Conservation (phyloP, 306 rosid species). For the Cucurbita ficifolia region DNA sequence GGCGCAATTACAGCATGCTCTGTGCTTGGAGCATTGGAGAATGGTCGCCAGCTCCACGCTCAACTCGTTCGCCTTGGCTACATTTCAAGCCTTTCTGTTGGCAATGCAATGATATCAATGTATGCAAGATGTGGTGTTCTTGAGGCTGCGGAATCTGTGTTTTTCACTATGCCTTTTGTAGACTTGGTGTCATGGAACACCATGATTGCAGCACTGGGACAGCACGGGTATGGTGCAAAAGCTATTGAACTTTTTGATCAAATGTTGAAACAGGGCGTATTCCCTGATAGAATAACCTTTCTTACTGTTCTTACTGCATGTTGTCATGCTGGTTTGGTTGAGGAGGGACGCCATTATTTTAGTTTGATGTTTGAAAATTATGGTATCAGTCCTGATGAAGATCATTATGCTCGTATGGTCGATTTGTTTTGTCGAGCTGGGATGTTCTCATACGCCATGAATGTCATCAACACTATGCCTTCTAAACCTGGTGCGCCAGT, state of each 20-base stretch:
- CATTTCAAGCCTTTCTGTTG: conserved; percentile 1
- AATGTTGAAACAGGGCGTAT: conserved; percentile 8
- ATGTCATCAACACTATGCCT: conserved; percentile 8
- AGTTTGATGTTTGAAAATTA: background rate
- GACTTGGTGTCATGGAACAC: background rate
- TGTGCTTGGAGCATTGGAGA: background rate
- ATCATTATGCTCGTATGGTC: background rate
- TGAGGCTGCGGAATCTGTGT: conserved; percentile 10
- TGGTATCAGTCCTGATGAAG: conserved; percentile 4
- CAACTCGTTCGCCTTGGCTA: background rate
- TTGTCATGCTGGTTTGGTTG: conserved; percentile 8
- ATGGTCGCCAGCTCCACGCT: background rate
- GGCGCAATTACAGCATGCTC: conserved; percentile 1
- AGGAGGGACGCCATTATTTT: conserved; percentile 8
- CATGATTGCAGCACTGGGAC: background rate
- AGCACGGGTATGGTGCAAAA: conserved; percentile 11
- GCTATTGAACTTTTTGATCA: conserved; percentile 8
- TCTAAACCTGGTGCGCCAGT: conserved; percentile 1
- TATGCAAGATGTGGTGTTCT: conserved; percentile 13
- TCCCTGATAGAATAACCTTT: conserved; percentile 14
- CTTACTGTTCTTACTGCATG: conserved; percentile 10
- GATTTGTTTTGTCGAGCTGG: conserved; percentile 1
- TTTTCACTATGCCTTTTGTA: background rate
- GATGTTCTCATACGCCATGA: conserved; percentile 7
- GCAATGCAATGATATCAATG: conserved; percentile 17